These are phyloP conservation scores for Alliaria petiolata DNA, from an alignment of 345 rosid species.

Conservation along the genomic window DNA sequence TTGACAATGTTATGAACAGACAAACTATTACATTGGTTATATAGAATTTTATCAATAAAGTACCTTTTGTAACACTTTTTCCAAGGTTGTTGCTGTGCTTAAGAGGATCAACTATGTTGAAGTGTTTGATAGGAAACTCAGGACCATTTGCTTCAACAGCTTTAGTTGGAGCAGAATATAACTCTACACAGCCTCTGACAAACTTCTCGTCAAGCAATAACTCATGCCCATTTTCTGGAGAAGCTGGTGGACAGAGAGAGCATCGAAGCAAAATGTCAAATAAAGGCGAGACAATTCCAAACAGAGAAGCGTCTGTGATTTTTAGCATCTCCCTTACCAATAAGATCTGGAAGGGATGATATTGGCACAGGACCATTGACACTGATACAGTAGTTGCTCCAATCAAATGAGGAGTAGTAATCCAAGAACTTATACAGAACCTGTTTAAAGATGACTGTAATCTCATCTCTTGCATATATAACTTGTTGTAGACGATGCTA, in stretches of 20 bases:
- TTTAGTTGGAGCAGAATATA: constrained; percentile 43
- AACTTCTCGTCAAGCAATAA: constrained; percentile 57
- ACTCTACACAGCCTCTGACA: constrained; percentile 42
- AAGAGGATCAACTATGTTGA: constrained; percentile 85
- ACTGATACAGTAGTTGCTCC: constrained; percentile 62
- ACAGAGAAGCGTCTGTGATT: not conserved
- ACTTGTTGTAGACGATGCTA: not conserved
- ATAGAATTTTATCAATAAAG: not conserved
- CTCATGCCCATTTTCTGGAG: constrained; percentile 39
- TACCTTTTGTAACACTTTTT: constrained; percentile 87
- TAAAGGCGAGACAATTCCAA: not conserved
- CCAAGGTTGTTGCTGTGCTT: constrained; percentile 84
- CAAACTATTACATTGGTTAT: not conserved
- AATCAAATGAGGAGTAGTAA: constrained; percentile 77
- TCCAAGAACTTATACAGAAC: constrained; percentile 69
- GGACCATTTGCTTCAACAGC: constrained; percentile 35
- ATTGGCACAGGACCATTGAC: constrained; percentile 60
- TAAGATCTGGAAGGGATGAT: constrained; percentile 49
- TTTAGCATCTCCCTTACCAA: constrained; percentile 40
- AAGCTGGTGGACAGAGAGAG: constrained; percentile 4
- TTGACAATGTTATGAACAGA: too few species aligned
- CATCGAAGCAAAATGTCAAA: not conserved
- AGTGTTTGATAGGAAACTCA: constrained; percentile 53
- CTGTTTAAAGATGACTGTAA: constrained; percentile 29
- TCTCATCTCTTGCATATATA: not conserved